Evolutionary conservation across 169 alveolate genomes (phyloP).

Genomic region (Eimeria praecox): DNA sequence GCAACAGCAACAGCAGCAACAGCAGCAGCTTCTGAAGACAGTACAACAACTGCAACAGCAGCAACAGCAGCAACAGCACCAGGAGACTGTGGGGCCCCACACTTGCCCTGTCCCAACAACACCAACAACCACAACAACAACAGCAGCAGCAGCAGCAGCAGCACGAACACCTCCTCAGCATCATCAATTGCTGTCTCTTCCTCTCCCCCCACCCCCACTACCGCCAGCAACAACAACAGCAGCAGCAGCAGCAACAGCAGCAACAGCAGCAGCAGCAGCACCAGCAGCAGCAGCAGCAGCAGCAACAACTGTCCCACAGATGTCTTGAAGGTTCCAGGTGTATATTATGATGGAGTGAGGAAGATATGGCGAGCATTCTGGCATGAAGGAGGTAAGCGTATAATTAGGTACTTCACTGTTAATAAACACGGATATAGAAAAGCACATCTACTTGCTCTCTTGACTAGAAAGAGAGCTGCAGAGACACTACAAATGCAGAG

Average conservation of each 20-base stretch:
- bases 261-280: conserved; percentile 39
- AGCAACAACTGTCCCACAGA: too few relatives aligned
- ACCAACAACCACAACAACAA: too few relatives aligned
- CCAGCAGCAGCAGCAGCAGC: conserved; percentile 22
- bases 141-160: too few relatives aligned
- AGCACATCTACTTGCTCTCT: conserved; percentile 65
- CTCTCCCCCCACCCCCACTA: too few relatives aligned
- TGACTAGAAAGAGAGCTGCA: conserved; percentile 67
- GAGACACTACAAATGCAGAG: conserved; percentile 54
- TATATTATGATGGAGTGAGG: conserved; percentile 68
- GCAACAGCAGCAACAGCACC: too few relatives aligned
- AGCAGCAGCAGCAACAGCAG: conserved; percentile 13
- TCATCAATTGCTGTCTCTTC: too few relatives aligned
- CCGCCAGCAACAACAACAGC: conserved; percentile 12
- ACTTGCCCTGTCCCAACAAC: too few relatives aligned
- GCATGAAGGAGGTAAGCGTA: conserved; percentile 77
- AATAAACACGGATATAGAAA: conserved; percentile 69
- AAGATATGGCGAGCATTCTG: conserved; percentile 77
- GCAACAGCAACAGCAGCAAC: too few relatives aligned
- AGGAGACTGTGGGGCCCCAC: too few relatives aligned
- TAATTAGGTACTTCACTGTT: conserved; percentile 67
- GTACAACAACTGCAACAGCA: too few relatives aligned
- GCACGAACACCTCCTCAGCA: too few relatives aligned
- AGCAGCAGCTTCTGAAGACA: too few relatives aligned
- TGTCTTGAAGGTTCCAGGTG: conserved; percentile 65